Conservation (phyloP, 164 flowering plant species). For the Berberis vulgaris region DNA sequence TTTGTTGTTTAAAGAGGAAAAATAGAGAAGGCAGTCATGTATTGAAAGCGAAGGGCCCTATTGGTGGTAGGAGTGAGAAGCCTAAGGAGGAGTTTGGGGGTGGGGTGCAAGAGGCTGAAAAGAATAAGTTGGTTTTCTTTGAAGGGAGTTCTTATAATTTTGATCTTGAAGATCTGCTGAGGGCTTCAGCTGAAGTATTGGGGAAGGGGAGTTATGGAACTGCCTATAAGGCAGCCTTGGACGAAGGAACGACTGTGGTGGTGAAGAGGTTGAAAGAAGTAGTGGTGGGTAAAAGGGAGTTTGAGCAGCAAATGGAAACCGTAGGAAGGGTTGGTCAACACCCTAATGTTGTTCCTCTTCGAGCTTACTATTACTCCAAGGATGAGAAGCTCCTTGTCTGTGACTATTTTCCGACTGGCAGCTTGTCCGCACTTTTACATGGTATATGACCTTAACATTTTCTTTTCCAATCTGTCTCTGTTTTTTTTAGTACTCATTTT, state of each 20-base stretch:
- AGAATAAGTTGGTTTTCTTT: constrained; percentile 30
- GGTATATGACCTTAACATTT: constrained; percentile 30
- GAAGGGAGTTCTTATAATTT: constrained; percentile 26
- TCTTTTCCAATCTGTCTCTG: neutral
- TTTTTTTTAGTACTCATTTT: neutral
- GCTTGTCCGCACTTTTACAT: constrained; percentile 75
- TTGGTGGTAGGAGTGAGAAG: constrained; percentile 42
- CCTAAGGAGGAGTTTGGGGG: constrained; percentile 68
- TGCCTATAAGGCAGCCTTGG: constrained; percentile 77
- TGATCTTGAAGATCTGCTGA: constrained; percentile 29
- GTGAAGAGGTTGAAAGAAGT: constrained; percentile 92
- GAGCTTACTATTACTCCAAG: constrained; percentile 74
- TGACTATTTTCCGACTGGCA: constrained; percentile 77
- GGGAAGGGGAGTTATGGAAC: constrained; percentile 94
- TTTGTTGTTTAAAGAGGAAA: constrained; percentile 37
- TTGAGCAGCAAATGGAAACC: constrained; percentile 65
- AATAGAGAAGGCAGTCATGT: constrained; percentile 17
- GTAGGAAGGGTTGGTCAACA: constrained; percentile 67
- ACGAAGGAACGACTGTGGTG: constrained; percentile 62
- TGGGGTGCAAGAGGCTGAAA: constrained; percentile 62
- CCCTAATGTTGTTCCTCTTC: constrained; percentile 66
- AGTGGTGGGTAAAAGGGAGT: constrained; percentile 53
- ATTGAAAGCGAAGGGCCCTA: constrained; percentile 32
- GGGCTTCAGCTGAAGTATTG: constrained; percentile 60
- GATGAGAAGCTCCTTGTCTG: constrained; percentile 93